These are phyloP conservation scores for Cercospora berteroae DNA, from an alignment of 2,329 filamentous ascomycete genomes.

Conservation along the genomic window DNA sequence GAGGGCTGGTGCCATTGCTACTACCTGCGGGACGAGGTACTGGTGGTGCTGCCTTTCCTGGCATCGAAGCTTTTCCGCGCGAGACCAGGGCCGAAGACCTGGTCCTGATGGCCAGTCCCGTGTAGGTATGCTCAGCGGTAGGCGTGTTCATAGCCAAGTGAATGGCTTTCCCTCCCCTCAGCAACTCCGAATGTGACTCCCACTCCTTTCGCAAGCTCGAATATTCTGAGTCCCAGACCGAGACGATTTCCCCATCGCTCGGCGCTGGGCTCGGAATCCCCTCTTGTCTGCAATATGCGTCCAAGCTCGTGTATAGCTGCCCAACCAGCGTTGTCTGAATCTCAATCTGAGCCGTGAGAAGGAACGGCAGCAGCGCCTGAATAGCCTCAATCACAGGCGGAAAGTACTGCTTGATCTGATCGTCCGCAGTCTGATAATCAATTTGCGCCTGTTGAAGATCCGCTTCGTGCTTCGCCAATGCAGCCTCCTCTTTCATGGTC, in stretches of 20 bases:
- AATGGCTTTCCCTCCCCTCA: constrained; percentile 66
- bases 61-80: constrained; percentile 14
- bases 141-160: constrained; percentile 54
- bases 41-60: constrained; percentile 10
- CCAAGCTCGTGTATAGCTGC: constrained; percentile 73
- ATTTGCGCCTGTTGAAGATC: constrained; percentile 64
- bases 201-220: constrained; percentile 63
- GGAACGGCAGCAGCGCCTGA: constrained; percentile 70
- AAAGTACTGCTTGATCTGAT: constrained; percentile 67
- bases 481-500: constrained; percentile 69
- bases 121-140: constrained; percentile 47
- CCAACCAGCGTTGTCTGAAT: constrained; percentile 76
- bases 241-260: constrained; percentile 68
- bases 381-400: constrained; percentile 69
- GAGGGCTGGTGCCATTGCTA: constrained; percentile 7
- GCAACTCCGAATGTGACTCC: constrained; percentile 60
- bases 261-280: constrained; percentile 70
- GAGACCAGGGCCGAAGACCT: constrained; percentile 20
- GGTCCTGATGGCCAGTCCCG: constrained; percentile 50
- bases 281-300: constrained; percentile 68
- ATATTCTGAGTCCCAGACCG: constrained; percentile 63
- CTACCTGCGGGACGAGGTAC: constrained; percentile 4
- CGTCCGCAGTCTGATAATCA: constrained; percentile 73
- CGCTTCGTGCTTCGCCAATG: constrained; percentile 67
- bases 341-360: constrained; percentile 68